Evolutionary conservation across 352 stramenopile species (phyloP).

Genomic region (Globisporangium middletonii): DNA sequence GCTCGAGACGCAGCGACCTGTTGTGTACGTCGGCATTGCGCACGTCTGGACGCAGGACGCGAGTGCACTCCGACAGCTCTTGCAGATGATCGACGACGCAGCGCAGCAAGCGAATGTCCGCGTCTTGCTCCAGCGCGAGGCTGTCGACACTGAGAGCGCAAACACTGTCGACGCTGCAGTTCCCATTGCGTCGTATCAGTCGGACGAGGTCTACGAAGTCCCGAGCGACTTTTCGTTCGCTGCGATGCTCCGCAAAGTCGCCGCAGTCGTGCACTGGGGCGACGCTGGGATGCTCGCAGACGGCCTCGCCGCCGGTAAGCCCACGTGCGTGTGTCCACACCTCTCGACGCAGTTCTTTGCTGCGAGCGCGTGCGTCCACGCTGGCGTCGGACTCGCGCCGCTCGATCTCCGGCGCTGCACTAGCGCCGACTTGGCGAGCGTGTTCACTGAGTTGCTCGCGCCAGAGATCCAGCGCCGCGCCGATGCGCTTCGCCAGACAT

Average conservation of each 20-base stretch:
- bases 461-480: conserved; percentile 14
- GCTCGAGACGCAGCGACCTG: conserved; percentile 13
- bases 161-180: no score
- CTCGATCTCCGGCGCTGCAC: no score
- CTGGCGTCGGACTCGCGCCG: conserved; percentile 64
- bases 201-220: conserved; percentile 55
- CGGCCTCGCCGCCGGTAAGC: conserved; percentile 52
- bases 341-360: no score
- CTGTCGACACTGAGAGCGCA: no score
- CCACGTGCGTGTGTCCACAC: no score
- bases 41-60: no score
- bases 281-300: conserved; percentile 88
- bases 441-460: conserved; percentile 32
- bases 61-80: conserved; percentile 20
- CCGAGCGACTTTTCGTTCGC: conserved; percentile 80
- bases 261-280: conserved; percentile 44
- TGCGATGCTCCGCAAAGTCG: conserved; percentile 21
- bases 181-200: no score
- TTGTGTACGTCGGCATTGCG: conserved; percentile 91
- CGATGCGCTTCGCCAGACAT: conserved; percentile 25
- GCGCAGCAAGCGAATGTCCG: conserved; percentile 52
- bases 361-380: conserved; percentile 71
- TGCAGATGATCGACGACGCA: conserved; percentile 86
- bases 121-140: conserved; percentile 85
- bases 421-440: conserved; percentile 37